phyloP scores from a whole-genome alignment of 2,329 filamentous ascomycete species.

The Colletotrichum somersetense region DNA sequence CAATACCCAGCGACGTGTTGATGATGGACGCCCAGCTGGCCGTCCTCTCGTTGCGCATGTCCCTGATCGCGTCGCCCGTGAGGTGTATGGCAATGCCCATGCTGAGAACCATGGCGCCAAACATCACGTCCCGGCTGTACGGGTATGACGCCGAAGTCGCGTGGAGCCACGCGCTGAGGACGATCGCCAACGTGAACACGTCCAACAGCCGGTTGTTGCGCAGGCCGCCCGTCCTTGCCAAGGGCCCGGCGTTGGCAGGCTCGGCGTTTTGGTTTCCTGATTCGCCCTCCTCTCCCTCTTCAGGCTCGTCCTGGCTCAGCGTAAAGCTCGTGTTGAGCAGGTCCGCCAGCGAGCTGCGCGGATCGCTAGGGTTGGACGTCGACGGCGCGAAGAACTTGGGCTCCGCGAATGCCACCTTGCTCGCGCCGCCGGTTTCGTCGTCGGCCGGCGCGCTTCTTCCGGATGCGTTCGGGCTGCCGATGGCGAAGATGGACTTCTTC shows the following conservation, averaged over 20 bases:
- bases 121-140: conserved; percentile 41
- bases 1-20: conserved; percentile 35
- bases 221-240: conserved; percentile 24
- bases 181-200: conserved; percentile 39
- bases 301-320: conserved; percentile 50
- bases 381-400: conserved; percentile 70
- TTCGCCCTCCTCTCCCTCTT: conserved; percentile 23
- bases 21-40: conserved; percentile 34
- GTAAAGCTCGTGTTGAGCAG: conserved; percentile 60
- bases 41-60: conserved; percentile 29
- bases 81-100: conserved; percentile 36
- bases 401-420: conserved; percentile 65
- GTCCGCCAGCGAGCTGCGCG: conserved; percentile 59
- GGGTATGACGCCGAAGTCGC: conserved; percentile 35
- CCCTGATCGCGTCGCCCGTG: conserved; percentile 36
- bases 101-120: conserved; percentile 42
- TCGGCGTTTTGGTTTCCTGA: conserved; percentile 3
- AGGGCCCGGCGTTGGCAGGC: conserved; percentile 8
- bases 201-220: conserved; percentile 39
- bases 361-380: conserved; percentile 51
- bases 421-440: conserved; percentile 32
- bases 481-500: conserved; percentile 66
- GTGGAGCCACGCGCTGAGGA: conserved; percentile 39
- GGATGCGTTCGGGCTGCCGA: conserved; percentile 42
- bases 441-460: conserved; percentile 3